Percentiles rank a stretch among this genome's conserved stretches.
phyloP scores from a whole-genome alignment of 768 basidiomycete genomes.

The Boletus reticulatus region DNA sequence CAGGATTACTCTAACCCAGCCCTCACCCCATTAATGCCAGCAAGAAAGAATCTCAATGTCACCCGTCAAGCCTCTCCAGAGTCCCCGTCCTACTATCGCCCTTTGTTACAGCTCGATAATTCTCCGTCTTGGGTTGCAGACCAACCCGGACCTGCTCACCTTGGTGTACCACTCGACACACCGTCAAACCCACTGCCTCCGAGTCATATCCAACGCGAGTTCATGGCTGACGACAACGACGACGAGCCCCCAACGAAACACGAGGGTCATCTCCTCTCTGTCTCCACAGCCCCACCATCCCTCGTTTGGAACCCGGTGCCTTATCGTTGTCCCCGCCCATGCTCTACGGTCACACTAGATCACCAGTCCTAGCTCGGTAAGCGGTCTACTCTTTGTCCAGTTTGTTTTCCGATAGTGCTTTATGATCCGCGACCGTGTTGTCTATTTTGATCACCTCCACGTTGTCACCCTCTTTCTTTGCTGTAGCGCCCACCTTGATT shows the following conservation, averaged over 20 bases:
- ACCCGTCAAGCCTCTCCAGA: slow-evolving; percentile 20
- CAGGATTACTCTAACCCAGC: slow-evolving; percentile 17
- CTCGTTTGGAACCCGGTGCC: slow-evolving; percentile 7
- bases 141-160: slow-evolving; percentile 1
- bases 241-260: too few species aligned
- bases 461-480: slow-evolving; percentile 16
- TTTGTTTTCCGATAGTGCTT: background rate
- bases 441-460: slow-evolving; percentile 1
- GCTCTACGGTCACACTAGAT: slow-evolving; percentile 28
- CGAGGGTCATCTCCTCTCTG: too few species aligned
- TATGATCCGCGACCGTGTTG: slow-evolving; percentile 1
- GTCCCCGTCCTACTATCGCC: slow-evolving; percentile 21
- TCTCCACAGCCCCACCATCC: slow-evolving; percentile 10
- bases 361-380: slow-evolving; percentile 33
- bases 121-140: slow-evolving; percentile 22
- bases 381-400: background rate
- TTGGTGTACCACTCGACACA: slow-evolving; percentile 9
- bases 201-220: too few species aligned
- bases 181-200: too few species aligned
- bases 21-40: slow-evolving; percentile 29
- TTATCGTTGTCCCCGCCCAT: slow-evolving; percentile 14
- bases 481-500: background rate
- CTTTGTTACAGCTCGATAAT: slow-evolving; percentile 33
- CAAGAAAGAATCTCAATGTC: slow-evolving; percentile 25
- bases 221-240: too few species aligned